Evolutionary conservation across 202 grass and related monocot species (phyloP), one percentile per base, ranked within the genome.

Genomic region (Carex arenaria): DNA sequence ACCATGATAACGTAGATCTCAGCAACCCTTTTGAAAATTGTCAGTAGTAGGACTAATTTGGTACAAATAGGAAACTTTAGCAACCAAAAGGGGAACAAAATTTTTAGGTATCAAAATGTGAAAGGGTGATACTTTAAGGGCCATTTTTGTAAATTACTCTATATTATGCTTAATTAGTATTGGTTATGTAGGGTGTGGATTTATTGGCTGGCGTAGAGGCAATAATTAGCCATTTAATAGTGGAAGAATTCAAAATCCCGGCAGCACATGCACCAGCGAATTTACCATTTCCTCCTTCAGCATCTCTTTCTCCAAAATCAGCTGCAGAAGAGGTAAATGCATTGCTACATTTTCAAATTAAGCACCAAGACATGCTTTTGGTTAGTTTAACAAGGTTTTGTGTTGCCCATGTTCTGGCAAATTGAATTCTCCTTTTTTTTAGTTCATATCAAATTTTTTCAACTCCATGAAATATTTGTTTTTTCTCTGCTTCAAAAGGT

Each of bases 191-290:
- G 93, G 95, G 96, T 18, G 89, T 99, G 79, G 96, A 99, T 89
- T 83, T 91, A 26, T 87, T 99, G 76, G 91, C 93, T 34, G 96
- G 93, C 80, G 89, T 93, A 43, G 96, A 99, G 81, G 93, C 89
- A 65, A 93, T 95, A 79, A 99, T 95, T 56, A 99, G 93, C 66
- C 96, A 95, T 82, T 86, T 90, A 83, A 90, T 99, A 56, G 96
- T 95, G 64, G 89, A 92, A 87, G 89, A 99, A 84, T 95, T 99
- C 85, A 87, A 89, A 91, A 92, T 99, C 22, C 96, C 93, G 28
- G 86, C 86, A 82, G 96, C 96, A 17, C 96, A 99, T 57, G 93
- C 93, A 86, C 93, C 93, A 38, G 96, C 89, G 10, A 40, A 81
- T 49, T 87, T 87, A 81, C 79, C 89, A 40, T 87, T 85, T 82